Evolutionary conservation across 139 green algal species (phyloP), one percentile per base, ranked within the genome.

Genomic region (Chlamydomonas eustigma): DNA sequence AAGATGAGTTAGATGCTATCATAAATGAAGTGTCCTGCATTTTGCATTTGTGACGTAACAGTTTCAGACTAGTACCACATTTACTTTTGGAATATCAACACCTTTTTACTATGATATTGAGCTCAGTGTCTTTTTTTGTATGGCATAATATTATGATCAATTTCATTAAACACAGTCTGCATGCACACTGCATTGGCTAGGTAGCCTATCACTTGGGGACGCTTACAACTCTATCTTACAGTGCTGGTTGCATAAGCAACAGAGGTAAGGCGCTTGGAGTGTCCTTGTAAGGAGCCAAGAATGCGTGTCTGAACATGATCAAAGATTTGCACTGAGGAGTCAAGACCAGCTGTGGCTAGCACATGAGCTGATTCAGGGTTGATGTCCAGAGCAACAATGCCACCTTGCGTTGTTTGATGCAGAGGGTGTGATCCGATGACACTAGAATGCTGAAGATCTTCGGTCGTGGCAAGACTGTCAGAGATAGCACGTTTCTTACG

Each of bases 381-480:
- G 28, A 93, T 63, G 37, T 94, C 93, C 22, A 97, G 64, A 0
- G 85, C 68, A 25, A 88, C 52, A 71, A 98, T 97, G 64, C 94
- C 94, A 12, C 86, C 86, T 75, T 86, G 78, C 6, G 85, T 94
- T 1, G 94, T 96, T 73, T 92, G 94, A 84, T 98, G 95, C 85
- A 98, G 81, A 4, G 95, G 88, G 78, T 90, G 79, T 68, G 78
- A 90, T 35, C 78, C 75, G 24, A 83, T 34, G n/a, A 95, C 81
- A 28, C 50, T 50, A 51, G 88, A 88, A 4, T 33, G 31, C 0
- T 77, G 76, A 0, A 99, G 64, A 24, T 93, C 89, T 1, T 94
- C 93, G 0, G 81, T 35, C 0, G 86, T 81, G 5, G 90, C 90
- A 2, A 93, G 82, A 65, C 51, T 86, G 8, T 85, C 66, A 0